Evolutionary conservation across 306 rosid species (phyloP), one percentile per base, ranked within the genome.

Genomic region (Quercus dentata): DNA sequence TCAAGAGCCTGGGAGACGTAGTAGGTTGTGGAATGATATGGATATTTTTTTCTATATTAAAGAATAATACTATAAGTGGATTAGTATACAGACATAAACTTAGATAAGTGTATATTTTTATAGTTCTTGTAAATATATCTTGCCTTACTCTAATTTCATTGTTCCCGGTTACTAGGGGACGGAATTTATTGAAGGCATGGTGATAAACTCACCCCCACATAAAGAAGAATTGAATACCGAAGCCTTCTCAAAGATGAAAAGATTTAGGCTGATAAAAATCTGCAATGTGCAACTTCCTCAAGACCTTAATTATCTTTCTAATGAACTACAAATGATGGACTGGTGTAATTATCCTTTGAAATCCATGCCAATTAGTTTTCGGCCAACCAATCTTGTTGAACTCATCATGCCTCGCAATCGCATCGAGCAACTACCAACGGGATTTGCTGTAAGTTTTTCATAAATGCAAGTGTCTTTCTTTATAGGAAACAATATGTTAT

Each of bases 291-390:
- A 72, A 13, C 85, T 82, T 55, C 75, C 81, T 9, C 82, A 55
- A 19, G 78, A 82, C 52, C 78, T 77, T 30, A 71, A 75, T 54
- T 79, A 74, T 75, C 83, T 83, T 49, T 71, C 83, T 5, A 83
- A 81, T 31, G 58, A 67, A 69, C 56, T 79, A 63, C 71, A 65
- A 75, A 38, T 79, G 27, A 63, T 83, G 17, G 68, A 28, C 0
- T 83, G 78, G 81, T 21, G 31, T 61, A 74, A 30, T 65, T 74
- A n/a, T 67, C 74, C 62, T 8, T 35, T 80, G 33, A 63, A 71
- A 46, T 57, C 69, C 38, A 55, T 82, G 30, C 81, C 82, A n/a
- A 70, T 5, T 55, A 63, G 78, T 17, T 41, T 65, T 35, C 49
- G 28, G 35, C 54, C 4, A 12, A 30, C 31, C 15, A 71, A 77